Conservation (phyloP, 192 early-diverging fungal genomes). For the Coemansia sp. region DNA sequence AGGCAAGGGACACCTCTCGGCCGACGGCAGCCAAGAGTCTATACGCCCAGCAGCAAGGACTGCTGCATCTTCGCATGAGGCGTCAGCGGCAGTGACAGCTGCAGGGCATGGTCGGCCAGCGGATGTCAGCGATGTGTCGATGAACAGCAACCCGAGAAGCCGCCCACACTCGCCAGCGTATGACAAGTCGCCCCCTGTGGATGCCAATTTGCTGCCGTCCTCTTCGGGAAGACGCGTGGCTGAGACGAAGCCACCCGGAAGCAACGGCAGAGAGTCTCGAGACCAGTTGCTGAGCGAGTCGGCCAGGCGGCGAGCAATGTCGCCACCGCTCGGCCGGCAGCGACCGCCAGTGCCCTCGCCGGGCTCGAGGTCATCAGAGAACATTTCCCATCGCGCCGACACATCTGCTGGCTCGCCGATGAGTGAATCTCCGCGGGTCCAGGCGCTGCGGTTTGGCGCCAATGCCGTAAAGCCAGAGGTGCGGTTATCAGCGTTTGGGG, state of each 20-base stretch:
- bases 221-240: not conserved
- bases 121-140: constrained; percentile 42
- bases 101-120: no score
- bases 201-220: not conserved
- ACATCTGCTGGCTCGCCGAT: constrained; percentile 7
- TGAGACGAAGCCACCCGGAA: not conserved
- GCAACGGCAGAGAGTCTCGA: not conserved
- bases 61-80: constrained; percentile 1
- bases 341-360: constrained; percentile 1
- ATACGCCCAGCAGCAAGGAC: not conserved
- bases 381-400: not conserved
- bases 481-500: constrained; percentile 10
- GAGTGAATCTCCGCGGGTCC: constrained; percentile 3
- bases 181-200: not conserved
- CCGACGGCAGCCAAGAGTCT: not conserved
- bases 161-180: constrained; percentile 26
- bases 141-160: constrained; percentile 32
- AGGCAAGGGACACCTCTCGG: not conserved
- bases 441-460: not conserved
- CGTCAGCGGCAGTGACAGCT: not conserved
- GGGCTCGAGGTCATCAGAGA: constrained; percentile 3
- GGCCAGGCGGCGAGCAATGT: constrained; percentile 13
- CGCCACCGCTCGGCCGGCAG: constrained; percentile 8
- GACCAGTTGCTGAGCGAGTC: not conserved
- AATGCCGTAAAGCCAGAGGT: constrained; percentile 1